Percentiles rank a stretch among this genome's conserved stretches.
These are phyloP conservation scores for Paramecium biaurelia DNA, from an alignment of 73 alveolate species.

Conservation along the genomic window DNA sequence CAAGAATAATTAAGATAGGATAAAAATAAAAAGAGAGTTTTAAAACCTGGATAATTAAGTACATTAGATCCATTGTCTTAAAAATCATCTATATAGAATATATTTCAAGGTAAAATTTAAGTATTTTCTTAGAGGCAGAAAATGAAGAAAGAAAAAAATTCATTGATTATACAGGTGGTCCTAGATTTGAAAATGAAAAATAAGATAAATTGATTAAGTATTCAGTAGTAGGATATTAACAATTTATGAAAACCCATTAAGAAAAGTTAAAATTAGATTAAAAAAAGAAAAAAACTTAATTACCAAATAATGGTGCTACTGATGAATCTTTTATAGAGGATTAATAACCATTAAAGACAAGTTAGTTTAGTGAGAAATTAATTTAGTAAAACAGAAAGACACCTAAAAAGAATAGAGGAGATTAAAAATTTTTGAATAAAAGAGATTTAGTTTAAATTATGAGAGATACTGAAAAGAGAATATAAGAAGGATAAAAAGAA, in stretches of 20 bases:
- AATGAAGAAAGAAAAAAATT: slow-evolving; percentile 13
- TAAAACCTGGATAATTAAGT: neutral
- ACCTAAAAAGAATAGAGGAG: slow-evolving; percentile 50
- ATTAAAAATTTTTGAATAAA: neutral
- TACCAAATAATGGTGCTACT: neutral
- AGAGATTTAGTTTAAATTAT: neutral
- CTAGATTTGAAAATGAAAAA: slow-evolving; percentile 20
- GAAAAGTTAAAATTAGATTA: neutral
- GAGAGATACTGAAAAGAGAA: neutral
- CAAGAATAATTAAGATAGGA: neutral
- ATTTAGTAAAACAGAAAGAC: neutral
- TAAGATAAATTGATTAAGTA: neutral
- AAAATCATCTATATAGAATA: neutral
- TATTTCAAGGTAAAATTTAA: neutral
- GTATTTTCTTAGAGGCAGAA: neutral
- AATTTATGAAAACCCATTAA: neutral
- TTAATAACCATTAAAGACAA: neutral
- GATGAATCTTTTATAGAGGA: neutral
- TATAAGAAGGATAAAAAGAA: neutral
- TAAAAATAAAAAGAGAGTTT: neutral
- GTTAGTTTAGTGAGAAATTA: neutral
- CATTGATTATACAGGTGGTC: slow-evolving; percentile 25
- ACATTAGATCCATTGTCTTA: neutral
- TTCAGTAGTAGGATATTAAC: neutral
- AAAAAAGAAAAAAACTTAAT: neutral